These are phyloP conservation scores for Camellia sinensis DNA, from an alignment of 148 eudicot genomes.

Conservation along the genomic window DNA sequence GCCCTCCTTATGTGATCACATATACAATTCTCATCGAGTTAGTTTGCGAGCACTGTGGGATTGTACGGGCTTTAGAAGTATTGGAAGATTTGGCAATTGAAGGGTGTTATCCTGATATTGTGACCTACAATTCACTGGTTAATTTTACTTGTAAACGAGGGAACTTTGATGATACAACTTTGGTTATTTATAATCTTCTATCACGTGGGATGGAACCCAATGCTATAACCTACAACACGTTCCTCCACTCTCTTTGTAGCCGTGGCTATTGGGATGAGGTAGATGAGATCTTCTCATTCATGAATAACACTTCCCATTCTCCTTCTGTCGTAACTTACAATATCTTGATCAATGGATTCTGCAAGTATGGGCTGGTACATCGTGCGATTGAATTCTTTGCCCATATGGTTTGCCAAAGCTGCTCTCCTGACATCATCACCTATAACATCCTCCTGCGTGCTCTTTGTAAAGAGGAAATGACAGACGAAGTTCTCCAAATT, in stretches of 20 bases:
- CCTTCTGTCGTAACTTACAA: conserved; percentile 72
- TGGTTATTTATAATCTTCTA: conserved; percentile 45
- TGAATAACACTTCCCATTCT: conserved; percentile 55
- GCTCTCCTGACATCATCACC: conserved; percentile 67
- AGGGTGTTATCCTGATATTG: conserved; percentile 82
- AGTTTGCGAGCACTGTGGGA: conserved; percentile 57
- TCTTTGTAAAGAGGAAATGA: conserved; percentile 68
- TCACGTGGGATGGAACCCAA: conserved; percentile 68
- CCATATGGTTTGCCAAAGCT: conserved; percentile 50
- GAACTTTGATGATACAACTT: conserved; percentile 41
- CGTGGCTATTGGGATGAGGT: conserved; percentile 58
- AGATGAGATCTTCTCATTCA: conserved; percentile 57
- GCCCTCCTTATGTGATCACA: conserved; percentile 66
- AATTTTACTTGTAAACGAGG: conserved; percentile 51
- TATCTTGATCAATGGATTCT: conserved; percentile 74
- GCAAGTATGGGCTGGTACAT: conserved; percentile 65
- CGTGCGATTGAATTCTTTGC: conserved; percentile 71
- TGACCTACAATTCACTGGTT: conserved; percentile 64
- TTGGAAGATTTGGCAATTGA: conserved; percentile 71
- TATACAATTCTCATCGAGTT: conserved; percentile 57
- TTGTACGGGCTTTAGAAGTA: conserved; percentile 49
- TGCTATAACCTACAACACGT: conserved; percentile 64
- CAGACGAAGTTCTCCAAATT: conserved; percentile 59
- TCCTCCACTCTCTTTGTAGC: conserved; percentile 65
- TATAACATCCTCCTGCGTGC: conserved; percentile 72